A percentile compares a stretch with the other conserved stretches of the same genome.
phyloP scores from a whole-genome alignment of 2,329 filamentous ascomycete genomes.

The Nannizziopsis arthrosporioides region DNA sequence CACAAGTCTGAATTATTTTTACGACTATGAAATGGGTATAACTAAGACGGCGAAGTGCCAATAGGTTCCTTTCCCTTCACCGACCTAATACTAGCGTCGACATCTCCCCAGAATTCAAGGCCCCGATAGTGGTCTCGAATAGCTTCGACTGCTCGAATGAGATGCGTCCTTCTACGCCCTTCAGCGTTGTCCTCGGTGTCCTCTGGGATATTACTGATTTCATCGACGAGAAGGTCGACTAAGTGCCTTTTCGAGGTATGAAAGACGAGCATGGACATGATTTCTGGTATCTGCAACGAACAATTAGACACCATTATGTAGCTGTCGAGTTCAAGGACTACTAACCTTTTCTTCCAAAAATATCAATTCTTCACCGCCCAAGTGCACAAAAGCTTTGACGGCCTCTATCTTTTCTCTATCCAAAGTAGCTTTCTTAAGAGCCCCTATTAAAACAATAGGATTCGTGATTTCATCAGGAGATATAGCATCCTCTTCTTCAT shows the following conservation, averaged over 20 bases:
- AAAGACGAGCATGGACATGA: constrained; percentile 80
- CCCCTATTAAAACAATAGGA: constrained; percentile 56
- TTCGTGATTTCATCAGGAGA: constrained; percentile 47
- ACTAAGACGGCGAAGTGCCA: not conserved
- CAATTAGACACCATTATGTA: constrained; percentile 1
- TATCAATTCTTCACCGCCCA: constrained; percentile 62
- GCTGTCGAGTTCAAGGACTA: not conserved
- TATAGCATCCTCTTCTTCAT: constrained; percentile 36
- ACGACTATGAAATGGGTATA: not conserved
- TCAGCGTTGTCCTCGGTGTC: constrained; percentile 34
- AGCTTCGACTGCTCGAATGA: constrained; percentile 57
- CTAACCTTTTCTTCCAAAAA: constrained; percentile 55
- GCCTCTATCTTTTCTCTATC: constrained; percentile 86
- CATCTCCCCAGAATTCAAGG: constrained; percentile 78
- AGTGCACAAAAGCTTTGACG: constrained; percentile 66
- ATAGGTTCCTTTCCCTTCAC: constrained; percentile 4
- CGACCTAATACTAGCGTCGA: constrained; percentile 18
- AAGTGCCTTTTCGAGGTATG: constrained; percentile 74
- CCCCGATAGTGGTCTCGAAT: constrained; percentile 70
- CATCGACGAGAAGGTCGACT: constrained; percentile 55
- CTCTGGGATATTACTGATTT: constrained; percentile 43
- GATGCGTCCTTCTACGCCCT: constrained; percentile 48
- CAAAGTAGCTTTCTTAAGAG: constrained; percentile 59
- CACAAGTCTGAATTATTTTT: not conserved
- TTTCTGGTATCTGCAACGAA: constrained; percentile 58